Percentiles rank a stretch among this genome's conserved stretches.
phyloP scores from a whole-genome alignment of 495 filamentous ascomycete genomes.

The Cercophora newfieldiana region DNA sequence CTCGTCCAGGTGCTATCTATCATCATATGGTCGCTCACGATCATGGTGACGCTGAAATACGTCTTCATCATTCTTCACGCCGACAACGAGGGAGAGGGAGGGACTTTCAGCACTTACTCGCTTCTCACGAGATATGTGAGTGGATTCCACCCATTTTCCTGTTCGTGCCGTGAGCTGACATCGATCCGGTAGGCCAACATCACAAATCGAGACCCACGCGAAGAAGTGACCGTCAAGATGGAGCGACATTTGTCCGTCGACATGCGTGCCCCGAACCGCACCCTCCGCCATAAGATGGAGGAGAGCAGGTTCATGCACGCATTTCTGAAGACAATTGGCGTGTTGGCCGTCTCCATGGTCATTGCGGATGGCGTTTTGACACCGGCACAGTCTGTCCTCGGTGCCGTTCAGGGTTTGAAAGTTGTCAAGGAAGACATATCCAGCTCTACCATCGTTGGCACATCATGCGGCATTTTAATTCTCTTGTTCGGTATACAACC shows the following conservation, averaged over 20 bases:
- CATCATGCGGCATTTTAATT: constrained; percentile 67
- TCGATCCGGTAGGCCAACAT: constrained; percentile 51
- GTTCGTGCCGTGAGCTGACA: not conserved
- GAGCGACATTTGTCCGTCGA: constrained; percentile 59
- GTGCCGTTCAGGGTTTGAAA: constrained; percentile 67
- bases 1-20: constrained; percentile 70
- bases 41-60: constrained; percentile 77
- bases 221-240: constrained; percentile 52
- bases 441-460: constrained; percentile 61
- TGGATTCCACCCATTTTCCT: constrained; percentile 1
- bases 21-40: constrained; percentile 70
- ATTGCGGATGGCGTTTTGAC: constrained; percentile 69
- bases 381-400: constrained; percentile 68
- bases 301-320: constrained; percentile 50
- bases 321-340: constrained; percentile 65
- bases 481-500: constrained; percentile 70
- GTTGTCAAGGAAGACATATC: constrained; percentile 49
- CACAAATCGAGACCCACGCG: constrained; percentile 56
- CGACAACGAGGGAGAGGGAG: constrained; percentile 77
- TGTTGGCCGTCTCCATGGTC: constrained; percentile 70
- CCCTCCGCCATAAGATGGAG: constrained; percentile 59
- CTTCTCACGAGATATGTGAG: constrained; percentile 69
- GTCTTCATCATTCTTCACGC: constrained; percentile 66
- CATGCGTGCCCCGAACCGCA: constrained; percentile 50
- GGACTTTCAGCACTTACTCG: constrained; percentile 72